Base-by-base conservation (phyloP, 768 basidiomycete genomes). In the Leccinum subgranulosum region DNA sequence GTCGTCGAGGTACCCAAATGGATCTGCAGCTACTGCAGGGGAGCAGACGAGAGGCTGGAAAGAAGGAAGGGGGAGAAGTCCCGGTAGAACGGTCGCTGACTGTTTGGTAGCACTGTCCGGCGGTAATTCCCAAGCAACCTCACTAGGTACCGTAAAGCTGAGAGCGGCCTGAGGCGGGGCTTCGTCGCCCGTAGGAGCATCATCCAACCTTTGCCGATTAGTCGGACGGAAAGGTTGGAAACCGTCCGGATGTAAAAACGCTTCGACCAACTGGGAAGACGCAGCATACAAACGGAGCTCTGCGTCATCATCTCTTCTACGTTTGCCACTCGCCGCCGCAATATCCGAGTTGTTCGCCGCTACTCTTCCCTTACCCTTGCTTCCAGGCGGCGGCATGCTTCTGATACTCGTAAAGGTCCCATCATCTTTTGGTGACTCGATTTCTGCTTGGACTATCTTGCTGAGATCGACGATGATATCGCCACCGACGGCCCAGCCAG, bases 401-500 rank as follows among this genome's bases (percentile, higher is more conserved):
- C 74, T 74, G 21, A 92, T 77, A 53, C 83, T 83, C 1, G 83
- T 86, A 69, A 80, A 90, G 6, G 81, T 77, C 14, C 79, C 83
- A 45, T 79, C 79, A 11, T 60, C 65, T 12, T 69, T 73, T 17
- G 88, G 88, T 7, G 77, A 64, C 66, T 90, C 88, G 54, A 93
- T 84, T 31, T 85, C 81, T 39, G 90, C 76, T 36, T 87, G 85
- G 53, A 77, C 76, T 51, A 97, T 74, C 63, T 79, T 82, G 65
- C 79, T 82, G 49, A 96, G 73, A 74, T 96, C 94, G 62, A 95
- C 72, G 66, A 96, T 85, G 56, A 96, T 77, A 65, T 95, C 88
- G 36, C 94, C 94, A 15, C 85, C 85, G 54, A 95, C 83, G 49
- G 91, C 84, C 89, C 92, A 93, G 1, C 92, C 94, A 10, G 87